Conservation (phyloP, 2,329 filamentous ascomycete genomes). For the Fusarium oligoseptatum region DNA sequence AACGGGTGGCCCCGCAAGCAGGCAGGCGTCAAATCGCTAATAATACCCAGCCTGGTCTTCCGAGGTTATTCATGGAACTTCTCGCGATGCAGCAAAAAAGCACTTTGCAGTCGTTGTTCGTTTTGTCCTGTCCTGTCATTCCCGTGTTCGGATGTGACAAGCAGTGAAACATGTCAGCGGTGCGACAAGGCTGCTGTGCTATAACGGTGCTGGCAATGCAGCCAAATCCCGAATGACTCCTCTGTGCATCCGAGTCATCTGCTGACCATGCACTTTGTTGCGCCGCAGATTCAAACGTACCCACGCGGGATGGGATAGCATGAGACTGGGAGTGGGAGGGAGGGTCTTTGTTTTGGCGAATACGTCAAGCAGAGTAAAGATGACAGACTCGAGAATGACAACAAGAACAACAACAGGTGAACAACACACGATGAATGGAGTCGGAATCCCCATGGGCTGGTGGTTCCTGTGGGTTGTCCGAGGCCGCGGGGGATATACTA, state of each 20-base stretch:
- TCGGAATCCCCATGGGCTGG: constrained; percentile 11
- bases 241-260: constrained; percentile 40
- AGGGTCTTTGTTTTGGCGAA: constrained; percentile 10
- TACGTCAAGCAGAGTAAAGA: constrained; percentile 4
- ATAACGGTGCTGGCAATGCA: constrained; percentile 45
- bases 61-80: constrained; percentile 3
- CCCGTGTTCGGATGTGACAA: constrained; percentile 33
- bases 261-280: constrained; percentile 42
- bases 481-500: constrained; percentile 22
- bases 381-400: constrained; percentile 6
- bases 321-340: constrained; percentile 17
- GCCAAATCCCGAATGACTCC: constrained; percentile 45
- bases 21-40: constrained; percentile 11
- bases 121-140: constrained; percentile 33
- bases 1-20: constrained; percentile 11
- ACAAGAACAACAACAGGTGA: constrained; percentile 19
- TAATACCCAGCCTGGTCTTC: constrained; percentile 13
- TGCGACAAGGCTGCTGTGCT: constrained; percentile 40
- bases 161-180: constrained; percentile 45
- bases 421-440: constrained; percentile 26
- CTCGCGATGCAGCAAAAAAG: constrained; percentile 24
- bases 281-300: constrained; percentile 22
- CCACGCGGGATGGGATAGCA: constrained; percentile 15
- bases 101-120: constrained; percentile 12
- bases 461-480: constrained; percentile 20